Evolutionary conservation across 768 basidiomycete species (phyloP), one percentile per base, ranked within the genome.

Genomic region (Termitomyces sp.): DNA sequence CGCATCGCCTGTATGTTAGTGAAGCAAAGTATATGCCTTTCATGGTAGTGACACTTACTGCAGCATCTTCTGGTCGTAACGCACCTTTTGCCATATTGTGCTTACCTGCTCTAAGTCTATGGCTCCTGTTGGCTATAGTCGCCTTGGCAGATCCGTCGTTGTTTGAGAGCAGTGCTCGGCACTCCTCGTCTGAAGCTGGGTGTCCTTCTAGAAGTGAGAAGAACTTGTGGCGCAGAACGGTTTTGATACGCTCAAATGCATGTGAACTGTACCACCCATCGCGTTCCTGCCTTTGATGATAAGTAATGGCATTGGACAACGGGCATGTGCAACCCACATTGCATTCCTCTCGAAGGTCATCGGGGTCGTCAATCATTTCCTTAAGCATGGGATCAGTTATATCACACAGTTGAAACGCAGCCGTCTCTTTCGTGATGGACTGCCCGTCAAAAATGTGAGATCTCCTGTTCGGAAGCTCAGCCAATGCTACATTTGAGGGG

Each of bases 361-460:
- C 81, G 5, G 85, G 79, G 60, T 90, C 85, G 62, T 90, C 82
- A 55, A 98, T 92, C 84, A 96, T 89, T 40, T 80, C 79, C 65
- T 85, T 85, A 52, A 97, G 74, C 83, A 95, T 89, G 7, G 88
- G 86, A 70, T 99, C 97, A 7, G 80, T 75, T 65, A 99, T 91
- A 71, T 99, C 97, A 72, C 92, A 92, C 7, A 99, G 79, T 73
- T 98, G 97, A 76, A 93, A 99, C 18, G 94, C 92, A 1, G 94
- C 94, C 0, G 92, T 90, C 72, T 96, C 91, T 66, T 90, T 88
- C 49, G 89, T 86, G 50, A 94, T 74, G 7, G 84, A 84, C 60
- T 84, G 71, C 0, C 96, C 97, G 71, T 99, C 94, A 66, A 98
- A 99, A 36, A 94, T 82, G 71, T 98, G 94, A 0, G 90, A 89